phyloP scores from a whole-genome alignment of 2,329 filamentous ascomycete genomes.

The Geosmithia putterillii region DNA sequence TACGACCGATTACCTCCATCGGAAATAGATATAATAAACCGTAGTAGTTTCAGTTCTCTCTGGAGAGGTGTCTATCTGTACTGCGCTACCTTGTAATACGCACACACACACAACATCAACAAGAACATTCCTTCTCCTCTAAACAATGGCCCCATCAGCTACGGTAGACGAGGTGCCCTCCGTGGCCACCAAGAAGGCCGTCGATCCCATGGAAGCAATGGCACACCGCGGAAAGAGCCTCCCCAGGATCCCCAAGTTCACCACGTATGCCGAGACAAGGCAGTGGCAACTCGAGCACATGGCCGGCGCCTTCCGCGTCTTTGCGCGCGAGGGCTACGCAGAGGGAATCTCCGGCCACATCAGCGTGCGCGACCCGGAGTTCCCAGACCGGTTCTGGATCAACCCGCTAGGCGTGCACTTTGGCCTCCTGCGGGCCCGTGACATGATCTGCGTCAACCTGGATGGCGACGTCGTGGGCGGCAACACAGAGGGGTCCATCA shows the following conservation, averaged over 20 bases:
- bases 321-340: constrained; percentile 32
- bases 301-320: constrained; percentile 33
- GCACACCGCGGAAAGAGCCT: neutral
- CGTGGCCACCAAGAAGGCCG: neutral
- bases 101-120: too few species aligned
- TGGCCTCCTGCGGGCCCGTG: constrained; percentile 44
- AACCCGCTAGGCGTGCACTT: constrained; percentile 31
- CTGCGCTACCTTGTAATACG: too few species aligned
- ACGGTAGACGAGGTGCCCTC: neutral
- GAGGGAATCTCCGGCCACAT: constrained; percentile 57
- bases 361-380: constrained; percentile 47
- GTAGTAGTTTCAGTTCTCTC: too few species aligned
- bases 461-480: constrained; percentile 46
- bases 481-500: constrained; percentile 35
- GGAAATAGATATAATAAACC: too few species aligned
- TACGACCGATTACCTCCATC: too few species aligned
- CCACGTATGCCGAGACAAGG: constrained; percentile 26
- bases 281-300: constrained; percentile 26
- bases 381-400: constrained; percentile 49
- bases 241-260: constrained; percentile 42
- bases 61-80: too few species aligned
- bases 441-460: constrained; percentile 51
- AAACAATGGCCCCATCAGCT: neutral
- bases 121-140: too few species aligned
- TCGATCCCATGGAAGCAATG: neutral